Percentiles rank a stretch among this genome's conserved stretches.
Conservation (phyloP, 352 stramenopile species). For the Plasmopara halstedii region DNA sequence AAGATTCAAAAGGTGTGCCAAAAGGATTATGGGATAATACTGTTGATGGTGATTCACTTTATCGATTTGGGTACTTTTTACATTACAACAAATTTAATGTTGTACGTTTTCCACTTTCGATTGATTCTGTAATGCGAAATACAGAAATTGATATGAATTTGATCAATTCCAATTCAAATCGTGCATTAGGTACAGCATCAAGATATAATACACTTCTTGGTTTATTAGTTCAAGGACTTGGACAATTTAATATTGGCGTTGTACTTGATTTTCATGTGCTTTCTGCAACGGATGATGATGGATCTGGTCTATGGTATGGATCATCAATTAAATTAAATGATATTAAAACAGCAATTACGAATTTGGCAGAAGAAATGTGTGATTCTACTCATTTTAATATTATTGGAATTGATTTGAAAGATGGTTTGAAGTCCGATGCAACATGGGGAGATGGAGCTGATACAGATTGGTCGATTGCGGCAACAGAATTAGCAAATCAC, state of each 20-base stretch:
- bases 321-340: slow-evolving; percentile 62
- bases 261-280: slow-evolving; percentile 78
- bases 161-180: slow-evolving; percentile 84
- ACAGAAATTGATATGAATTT: slow-evolving; percentile 44
- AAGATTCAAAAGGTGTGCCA: slow-evolving; percentile 58
- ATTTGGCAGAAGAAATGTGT: slow-evolving; percentile 57
- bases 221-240: slow-evolving; percentile 55
- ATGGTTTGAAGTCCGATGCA: slow-evolving; percentile 45
- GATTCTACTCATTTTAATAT: slow-evolving; percentile 81
- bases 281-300: slow-evolving; percentile 38
- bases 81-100: slow-evolving; percentile 74
- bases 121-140: slow-evolving; percentile 68
- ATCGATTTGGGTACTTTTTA: slow-evolving; percentile 69
- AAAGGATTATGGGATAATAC: slow-evolving; percentile 78
- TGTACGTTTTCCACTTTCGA: slow-evolving; percentile 63
- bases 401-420: slow-evolving; percentile 81
- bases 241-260: slow-evolving; percentile 66
- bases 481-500: slow-evolving; percentile 59
- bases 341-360: slow-evolving; percentile 75
- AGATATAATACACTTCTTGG: slow-evolving; percentile 65
- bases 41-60: slow-evolving; percentile 70
- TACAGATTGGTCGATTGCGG: slow-evolving; percentile 65
- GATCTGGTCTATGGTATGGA: slow-evolving; percentile 60
- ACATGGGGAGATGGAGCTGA: slow-evolving; percentile 74
- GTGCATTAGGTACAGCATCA: slow-evolving; percentile 44